A percentile compares a stretch with the other conserved stretches of the same genome.
Conservation (phyloP, 2,329 filamentous ascomycete genomes). For the Scolecobasidium constrictum region DNA sequence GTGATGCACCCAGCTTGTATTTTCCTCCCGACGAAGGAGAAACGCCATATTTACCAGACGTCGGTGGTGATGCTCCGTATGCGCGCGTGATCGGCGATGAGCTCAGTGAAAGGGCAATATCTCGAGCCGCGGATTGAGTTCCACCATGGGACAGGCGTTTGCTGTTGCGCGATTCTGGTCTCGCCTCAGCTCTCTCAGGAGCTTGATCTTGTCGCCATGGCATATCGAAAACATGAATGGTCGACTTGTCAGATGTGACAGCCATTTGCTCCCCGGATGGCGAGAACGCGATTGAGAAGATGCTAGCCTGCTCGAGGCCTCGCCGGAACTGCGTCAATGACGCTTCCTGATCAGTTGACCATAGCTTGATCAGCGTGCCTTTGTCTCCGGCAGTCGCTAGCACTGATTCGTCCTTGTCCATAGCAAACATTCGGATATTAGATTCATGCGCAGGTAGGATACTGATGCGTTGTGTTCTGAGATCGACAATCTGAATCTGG, state of each 20-base stretch:
- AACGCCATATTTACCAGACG: neutral
- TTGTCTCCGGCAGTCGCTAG: conserved; percentile 87
- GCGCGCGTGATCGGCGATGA: neutral
- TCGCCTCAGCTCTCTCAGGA: neutral
- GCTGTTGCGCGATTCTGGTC: neutral
- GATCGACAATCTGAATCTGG: conserved; percentile 79
- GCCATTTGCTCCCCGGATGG: conserved; percentile 71
- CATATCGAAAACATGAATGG: conserved; percentile 86
- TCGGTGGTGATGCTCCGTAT: conserved; percentile 3
- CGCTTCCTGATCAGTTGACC: conserved; percentile 67
- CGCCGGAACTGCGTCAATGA: conserved; percentile 76
- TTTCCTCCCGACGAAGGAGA: neutral
- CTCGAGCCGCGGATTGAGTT: neutral
- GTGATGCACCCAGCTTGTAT: conserved; percentile 3
- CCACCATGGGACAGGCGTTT: neutral
- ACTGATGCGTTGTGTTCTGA: conserved; percentile 70
- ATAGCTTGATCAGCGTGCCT: conserved; percentile 83
- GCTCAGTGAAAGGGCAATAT: neutral
- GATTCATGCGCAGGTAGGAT: conserved; percentile 88
- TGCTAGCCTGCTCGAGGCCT: conserved; percentile 76
- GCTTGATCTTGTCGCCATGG: neutral
- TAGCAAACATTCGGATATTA: conserved; percentile 62
- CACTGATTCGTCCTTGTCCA: conserved; percentile 70
- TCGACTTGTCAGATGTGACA: conserved; percentile 93
- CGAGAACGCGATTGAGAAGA: conserved; percentile 82